Conservation (phyloP, 768 basidiomycete genomes). For the Phaffia tasmanica region DNA sequence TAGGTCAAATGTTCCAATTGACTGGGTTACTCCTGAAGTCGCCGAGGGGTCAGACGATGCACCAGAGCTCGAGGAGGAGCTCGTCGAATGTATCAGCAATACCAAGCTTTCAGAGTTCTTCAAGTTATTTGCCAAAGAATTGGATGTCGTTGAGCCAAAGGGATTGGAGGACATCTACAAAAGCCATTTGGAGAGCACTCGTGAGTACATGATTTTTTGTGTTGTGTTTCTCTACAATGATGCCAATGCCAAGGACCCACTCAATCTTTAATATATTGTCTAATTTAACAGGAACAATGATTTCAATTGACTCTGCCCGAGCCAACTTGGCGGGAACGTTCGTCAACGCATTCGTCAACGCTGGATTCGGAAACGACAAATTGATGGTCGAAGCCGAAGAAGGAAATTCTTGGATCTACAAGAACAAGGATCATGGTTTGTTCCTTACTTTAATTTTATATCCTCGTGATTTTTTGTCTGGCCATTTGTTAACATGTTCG, state of each 20-base stretch:
- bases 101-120: slow-evolving; percentile 71
- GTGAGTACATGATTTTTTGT: slow-evolving; percentile 41
- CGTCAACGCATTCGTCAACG: slow-evolving; percentile 97
- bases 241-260: neutral
- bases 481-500: neutral
- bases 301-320: slow-evolving; percentile 81
- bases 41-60: slow-evolving; percentile 48
- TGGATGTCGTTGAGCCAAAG: slow-evolving; percentile 80
- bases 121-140: slow-evolving; percentile 82
- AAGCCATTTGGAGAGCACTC: slow-evolving; percentile 79
- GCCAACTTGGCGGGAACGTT: slow-evolving; percentile 93
- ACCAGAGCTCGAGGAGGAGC: slow-evolving; percentile 64
- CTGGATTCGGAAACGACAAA: slow-evolving; percentile 96
- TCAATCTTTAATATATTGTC: neutral
- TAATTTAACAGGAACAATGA: slow-evolving; percentile 47
- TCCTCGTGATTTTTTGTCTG: neutral
- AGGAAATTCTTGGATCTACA: slow-evolving; percentile 97
- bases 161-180: slow-evolving; percentile 96
- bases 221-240: neutral
- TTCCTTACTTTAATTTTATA: slow-evolving; percentile 2
- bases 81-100: slow-evolving; percentile 77
- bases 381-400: slow-evolving; percentile 94
- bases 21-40: slow-evolving; percentile 59
- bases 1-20: slow-evolving; percentile 76
- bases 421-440: slow-evolving; percentile 95